Conservation (phyloP, 768 basidiomycete genomes). For the Lentinula lateritia region DNA sequence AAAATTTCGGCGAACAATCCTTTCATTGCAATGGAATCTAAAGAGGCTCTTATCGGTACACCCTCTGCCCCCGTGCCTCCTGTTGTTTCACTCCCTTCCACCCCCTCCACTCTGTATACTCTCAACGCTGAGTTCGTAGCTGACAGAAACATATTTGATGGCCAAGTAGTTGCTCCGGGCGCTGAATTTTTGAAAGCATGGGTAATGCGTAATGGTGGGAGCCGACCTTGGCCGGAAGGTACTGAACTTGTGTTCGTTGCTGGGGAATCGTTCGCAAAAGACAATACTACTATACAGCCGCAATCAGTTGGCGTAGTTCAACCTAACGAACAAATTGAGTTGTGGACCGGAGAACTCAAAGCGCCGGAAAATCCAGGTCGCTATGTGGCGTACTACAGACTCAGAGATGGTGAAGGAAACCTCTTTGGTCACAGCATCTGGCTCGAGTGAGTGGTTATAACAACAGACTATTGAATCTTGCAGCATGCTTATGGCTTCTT, state of each 20-base stretch:
- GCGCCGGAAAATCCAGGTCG: constrained; percentile 71
- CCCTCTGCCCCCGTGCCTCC: not conserved
- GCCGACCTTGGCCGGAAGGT: constrained; percentile 56
- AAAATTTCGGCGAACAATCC: not conserved
- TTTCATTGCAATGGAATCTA: not conserved
- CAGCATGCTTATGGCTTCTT: constrained; percentile 1
- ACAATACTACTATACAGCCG: constrained; percentile 18
- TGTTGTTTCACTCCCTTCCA: not conserved
- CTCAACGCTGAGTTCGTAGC: constrained; percentile 54
- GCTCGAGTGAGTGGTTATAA: constrained; percentile 59
- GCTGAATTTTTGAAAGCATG: constrained; percentile 85
- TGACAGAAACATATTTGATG: constrained; percentile 70
- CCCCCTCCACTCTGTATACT: not conserved
- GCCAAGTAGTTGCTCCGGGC: constrained; percentile 74
- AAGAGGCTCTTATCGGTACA: not conserved
- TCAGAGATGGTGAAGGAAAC: constrained; percentile 51
- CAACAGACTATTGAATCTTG: not conserved
- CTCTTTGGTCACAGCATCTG: constrained; percentile 73
- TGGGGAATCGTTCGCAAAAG: constrained; percentile 51
- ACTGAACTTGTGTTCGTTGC: constrained; percentile 70
- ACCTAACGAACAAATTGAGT: constrained; percentile 53
- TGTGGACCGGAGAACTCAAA: constrained; percentile 75
- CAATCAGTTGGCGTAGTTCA: constrained; percentile 52
- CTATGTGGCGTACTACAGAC: constrained; percentile 74
- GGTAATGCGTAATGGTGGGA: constrained; percentile 66